Conservation (phyloP, 352 stramenopile genomes). For the Paralagenidium karlingii region DNA sequence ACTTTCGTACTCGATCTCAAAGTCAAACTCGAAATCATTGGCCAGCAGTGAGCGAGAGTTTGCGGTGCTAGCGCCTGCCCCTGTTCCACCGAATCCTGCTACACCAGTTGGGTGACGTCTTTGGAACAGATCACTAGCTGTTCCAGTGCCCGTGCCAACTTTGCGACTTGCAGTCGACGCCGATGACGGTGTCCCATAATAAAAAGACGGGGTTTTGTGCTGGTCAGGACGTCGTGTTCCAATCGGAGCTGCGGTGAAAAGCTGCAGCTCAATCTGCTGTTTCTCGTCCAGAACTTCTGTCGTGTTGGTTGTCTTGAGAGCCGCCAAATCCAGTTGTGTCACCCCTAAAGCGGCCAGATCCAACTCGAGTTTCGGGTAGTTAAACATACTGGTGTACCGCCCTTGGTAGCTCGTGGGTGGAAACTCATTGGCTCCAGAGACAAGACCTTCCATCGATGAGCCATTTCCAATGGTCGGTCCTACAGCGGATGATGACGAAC, state of each 20-base stretch:
- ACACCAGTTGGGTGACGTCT: background rate
- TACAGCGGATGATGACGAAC: slow-evolving; percentile 22
- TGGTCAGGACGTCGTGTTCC: slow-evolving; percentile 55
- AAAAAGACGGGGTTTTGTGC: too few species aligned
- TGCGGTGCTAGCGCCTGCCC: background rate
- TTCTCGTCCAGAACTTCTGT: slow-evolving; percentile 67
- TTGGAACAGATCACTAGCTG: background rate
- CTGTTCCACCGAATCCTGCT: slow-evolving; percentile 1
- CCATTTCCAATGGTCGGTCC: slow-evolving; percentile 9
- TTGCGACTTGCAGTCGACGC: too few species aligned
- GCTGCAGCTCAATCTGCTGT: slow-evolving; percentile 74
- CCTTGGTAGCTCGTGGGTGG: too few species aligned
- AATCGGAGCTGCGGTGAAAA: slow-evolving; percentile 79
- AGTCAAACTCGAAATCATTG: slow-evolving; percentile 37
- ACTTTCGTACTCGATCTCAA: slow-evolving; percentile 55
- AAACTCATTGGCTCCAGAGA: too few species aligned
- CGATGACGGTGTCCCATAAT: too few species aligned
- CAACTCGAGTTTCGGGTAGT: background rate
- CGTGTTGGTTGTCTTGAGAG: slow-evolving; percentile 33
- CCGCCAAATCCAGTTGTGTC: slow-evolving; percentile 32
- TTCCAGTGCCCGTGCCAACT: slow-evolving; percentile 9
- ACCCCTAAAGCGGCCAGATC: slow-evolving; percentile 51
- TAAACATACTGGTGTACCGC: background rate
- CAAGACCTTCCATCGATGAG: background rate
- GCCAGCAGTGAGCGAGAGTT: too few species aligned